Conservation (phyloP, 2,329 filamentous ascomycete species). For the Beauveria pseudobassiana region DNA sequence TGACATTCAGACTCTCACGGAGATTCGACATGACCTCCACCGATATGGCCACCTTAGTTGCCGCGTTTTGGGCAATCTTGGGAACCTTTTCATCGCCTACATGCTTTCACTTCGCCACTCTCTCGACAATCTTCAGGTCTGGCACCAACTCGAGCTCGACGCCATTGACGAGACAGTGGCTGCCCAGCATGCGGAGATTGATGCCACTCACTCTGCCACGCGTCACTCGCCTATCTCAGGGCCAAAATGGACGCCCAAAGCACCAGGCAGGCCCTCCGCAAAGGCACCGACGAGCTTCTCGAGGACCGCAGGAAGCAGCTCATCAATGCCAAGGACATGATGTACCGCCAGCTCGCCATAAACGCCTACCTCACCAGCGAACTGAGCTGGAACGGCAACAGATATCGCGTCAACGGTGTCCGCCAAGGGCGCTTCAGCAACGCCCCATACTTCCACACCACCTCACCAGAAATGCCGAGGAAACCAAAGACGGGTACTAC, state of each 20-base stretch:
- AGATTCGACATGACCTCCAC: not conserved
- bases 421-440: not conserved
- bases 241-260: not conserved
- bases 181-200: not conserved
- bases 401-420: not conserved
- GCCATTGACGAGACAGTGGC: not conserved
- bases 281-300: not conserved
- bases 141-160: not conserved
- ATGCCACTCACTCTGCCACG: not conserved
- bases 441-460: not conserved
- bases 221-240: not conserved
- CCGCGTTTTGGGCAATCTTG: not conserved
- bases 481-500: not conserved
- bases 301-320: not conserved
- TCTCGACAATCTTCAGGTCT: not conserved
- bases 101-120: not conserved
- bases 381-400: not conserved
- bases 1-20: not conserved
- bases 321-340: not conserved
- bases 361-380: not conserved
- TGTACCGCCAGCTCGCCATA: slow-evolving; percentile 3
- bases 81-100: not conserved
- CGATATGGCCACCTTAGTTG: not conserved
- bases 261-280: not conserved
- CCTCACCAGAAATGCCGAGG: not conserved